Percentiles rank a stretch among this genome's conserved stretches.
Conservation (phyloP, 2,329 filamentous ascomycete genomes). For the Ascochyta lentis region DNA sequence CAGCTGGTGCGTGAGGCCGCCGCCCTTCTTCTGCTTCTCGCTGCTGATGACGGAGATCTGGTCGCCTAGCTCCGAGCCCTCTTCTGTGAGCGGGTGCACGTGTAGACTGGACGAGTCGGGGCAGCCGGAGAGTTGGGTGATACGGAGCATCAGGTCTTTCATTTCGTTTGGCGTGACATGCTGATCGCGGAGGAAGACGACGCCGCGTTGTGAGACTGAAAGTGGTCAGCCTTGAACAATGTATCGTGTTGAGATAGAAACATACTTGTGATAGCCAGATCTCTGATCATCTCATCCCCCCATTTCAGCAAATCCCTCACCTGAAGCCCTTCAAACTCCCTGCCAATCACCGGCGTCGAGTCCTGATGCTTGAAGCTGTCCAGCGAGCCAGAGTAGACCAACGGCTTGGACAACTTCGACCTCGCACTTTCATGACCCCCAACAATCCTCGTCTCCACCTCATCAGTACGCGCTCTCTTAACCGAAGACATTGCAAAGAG, state of each 20-base stretch:
- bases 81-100: conserved; percentile 53
- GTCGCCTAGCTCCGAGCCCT: conserved; percentile 50
- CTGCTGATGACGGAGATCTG: conserved; percentile 51
- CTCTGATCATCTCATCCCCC: conserved; percentile 48
- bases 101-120: conserved; percentile 38
- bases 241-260: neutral
- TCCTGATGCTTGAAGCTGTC: conserved; percentile 45
- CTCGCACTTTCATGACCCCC: conserved; percentile 33
- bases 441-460: conserved; percentile 18
- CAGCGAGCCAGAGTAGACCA: conserved; percentile 34
- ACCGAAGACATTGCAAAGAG: conserved; percentile 30
- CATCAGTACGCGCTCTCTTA: conserved; percentile 20
- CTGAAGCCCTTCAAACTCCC: conserved; percentile 53
- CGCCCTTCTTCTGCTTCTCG: conserved; percentile 41
- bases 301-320: conserved; percentile 40
- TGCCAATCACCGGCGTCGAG: conserved; percentile 59
- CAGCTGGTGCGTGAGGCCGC: conserved; percentile 51
- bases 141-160: conserved; percentile 68
- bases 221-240: neutral
- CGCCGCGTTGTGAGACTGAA: conserved; percentile 70
- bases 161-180: conserved; percentile 61
- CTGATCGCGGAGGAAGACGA: conserved; percentile 74
- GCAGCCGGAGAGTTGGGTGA: conserved; percentile 64
- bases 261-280: conserved; percentile 65
- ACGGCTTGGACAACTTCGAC: conserved; percentile 28